These are phyloP conservation scores for Lenzites betulinus DNA, from an alignment of 768 basidiomycete genomes.

Conservation along the genomic window DNA sequence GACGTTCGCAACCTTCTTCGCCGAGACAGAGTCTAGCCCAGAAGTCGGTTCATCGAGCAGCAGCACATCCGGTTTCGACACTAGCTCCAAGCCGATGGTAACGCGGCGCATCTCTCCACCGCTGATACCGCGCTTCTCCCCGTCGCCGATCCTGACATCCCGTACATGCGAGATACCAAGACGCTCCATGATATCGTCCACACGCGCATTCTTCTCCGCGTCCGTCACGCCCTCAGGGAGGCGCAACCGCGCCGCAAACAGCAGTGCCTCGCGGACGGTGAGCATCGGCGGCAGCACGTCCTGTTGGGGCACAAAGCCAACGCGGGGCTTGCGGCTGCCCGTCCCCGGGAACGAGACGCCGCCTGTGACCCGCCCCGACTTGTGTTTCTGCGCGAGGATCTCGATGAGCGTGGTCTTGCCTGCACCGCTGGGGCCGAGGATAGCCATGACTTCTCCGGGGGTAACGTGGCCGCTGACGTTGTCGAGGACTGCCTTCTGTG, in stretches of 20 bases:
- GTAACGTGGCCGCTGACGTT: conserved; percentile 67
- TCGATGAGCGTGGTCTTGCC: conserved; percentile 94
- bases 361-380: conserved; percentile 71
- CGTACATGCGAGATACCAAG: conserved; percentile 74
- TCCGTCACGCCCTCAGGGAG: conserved; percentile 72
- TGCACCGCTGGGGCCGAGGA: conserved; percentile 91
- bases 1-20: conserved; percentile 75
- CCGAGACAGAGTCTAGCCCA: conserved; percentile 86
- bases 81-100: conserved; percentile 87
- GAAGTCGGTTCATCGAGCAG: conserved; percentile 88
- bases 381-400: conserved; percentile 81
- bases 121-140: conserved; percentile 79
- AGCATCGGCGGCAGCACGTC: conserved; percentile 74
- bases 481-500: conserved; percentile 70
- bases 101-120: conserved; percentile 92
- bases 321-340: conserved; percentile 43
- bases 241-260: conserved; percentile 85
- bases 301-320: conserved; percentile 88
- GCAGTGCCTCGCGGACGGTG: conserved; percentile 61
- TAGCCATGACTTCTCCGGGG: conserved; percentile 86
- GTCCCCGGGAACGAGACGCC: conserved; percentile 55
- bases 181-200: conserved; percentile 70
- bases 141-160: conserved; percentile 72
- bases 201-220: conserved; percentile 64
- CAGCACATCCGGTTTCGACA: conserved; percentile 81